Evolutionary conservation across 2,329 filamentous ascomycete species (phyloP).

Genomic region (Venturiaceae sp.): DNA sequence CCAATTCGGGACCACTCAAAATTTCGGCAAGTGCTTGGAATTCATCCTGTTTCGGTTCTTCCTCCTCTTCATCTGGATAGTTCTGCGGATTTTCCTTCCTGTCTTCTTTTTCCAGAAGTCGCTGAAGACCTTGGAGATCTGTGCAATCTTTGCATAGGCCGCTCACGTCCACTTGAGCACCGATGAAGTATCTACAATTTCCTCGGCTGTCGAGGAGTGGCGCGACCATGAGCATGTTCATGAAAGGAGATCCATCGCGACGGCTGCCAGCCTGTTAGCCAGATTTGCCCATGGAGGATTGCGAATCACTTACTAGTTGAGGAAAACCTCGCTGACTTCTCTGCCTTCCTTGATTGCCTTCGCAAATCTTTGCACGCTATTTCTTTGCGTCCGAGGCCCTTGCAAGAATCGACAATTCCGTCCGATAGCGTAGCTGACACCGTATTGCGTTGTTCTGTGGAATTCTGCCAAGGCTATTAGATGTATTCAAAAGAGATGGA

Average conservation of each 20-base stretch:
- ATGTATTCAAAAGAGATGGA: not conserved
- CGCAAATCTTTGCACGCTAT: constrained; percentile 51
- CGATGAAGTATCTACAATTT: constrained; percentile 58
- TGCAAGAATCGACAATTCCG: constrained; percentile 73
- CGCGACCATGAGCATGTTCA: constrained; percentile 68
- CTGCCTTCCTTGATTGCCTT: constrained; percentile 52
- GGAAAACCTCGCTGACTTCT: constrained; percentile 63
- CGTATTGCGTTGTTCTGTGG: constrained; percentile 64
- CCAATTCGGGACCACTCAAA: constrained; percentile 58
- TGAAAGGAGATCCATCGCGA: constrained; percentile 66
- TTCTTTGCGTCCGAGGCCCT: constrained; percentile 58
- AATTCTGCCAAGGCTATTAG: constrained; percentile 44
- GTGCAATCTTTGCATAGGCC: constrained; percentile 57
- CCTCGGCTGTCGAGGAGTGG: constrained; percentile 61
- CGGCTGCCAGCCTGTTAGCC: constrained; percentile 31
- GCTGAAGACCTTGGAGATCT: constrained; percentile 52
- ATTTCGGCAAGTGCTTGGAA: constrained; percentile 60
- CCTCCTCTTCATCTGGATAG: constrained; percentile 14
- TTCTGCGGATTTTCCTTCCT: not conserved
- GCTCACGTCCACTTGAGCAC: constrained; percentile 63
- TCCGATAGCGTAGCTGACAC: constrained; percentile 61
- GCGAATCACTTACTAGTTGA: constrained; percentile 55
- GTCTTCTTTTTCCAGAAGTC: constrained; percentile 31
- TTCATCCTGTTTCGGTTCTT: constrained; percentile 39
- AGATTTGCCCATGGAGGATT: not conserved